phyloP scores from a whole-genome alignment of 2,329 filamentous ascomycete species.

The Fusarium irregulare region DNA sequence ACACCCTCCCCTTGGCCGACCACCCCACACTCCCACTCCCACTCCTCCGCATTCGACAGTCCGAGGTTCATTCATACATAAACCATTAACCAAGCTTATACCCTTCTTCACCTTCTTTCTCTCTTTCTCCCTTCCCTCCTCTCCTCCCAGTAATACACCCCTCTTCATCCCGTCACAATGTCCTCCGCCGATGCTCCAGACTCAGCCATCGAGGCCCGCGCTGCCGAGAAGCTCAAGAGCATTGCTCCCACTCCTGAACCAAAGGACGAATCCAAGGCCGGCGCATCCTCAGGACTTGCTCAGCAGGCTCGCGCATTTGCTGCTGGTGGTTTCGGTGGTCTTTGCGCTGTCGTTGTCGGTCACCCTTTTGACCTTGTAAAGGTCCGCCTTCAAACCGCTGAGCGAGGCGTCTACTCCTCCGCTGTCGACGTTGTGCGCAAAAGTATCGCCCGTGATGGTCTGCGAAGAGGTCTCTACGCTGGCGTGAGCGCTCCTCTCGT shows the following conservation, averaged over 20 bases:
- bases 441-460: constrained; percentile 86
- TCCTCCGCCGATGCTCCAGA: constrained; percentile 43
- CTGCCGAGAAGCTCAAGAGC: constrained; percentile 59
- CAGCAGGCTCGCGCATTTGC: constrained; percentile 80
- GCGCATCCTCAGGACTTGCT: constrained; percentile 52
- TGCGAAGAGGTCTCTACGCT: constrained; percentile 87
- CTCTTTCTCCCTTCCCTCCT: background rate
- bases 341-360: constrained; percentile 93
- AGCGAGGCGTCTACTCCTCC: constrained; percentile 89
- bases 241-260: constrained; percentile 58
- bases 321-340: constrained; percentile 90
- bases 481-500: constrained; percentile 94
- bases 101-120: constrained; percentile 1
- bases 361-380: constrained; percentile 99
- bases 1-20: constrained; percentile 43
- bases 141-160: background rate
- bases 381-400: constrained; percentile 94
- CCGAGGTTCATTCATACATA: constrained; percentile 28
- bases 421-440: constrained; percentile 93
- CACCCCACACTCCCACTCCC: constrained; percentile 36
- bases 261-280: constrained; percentile 55
- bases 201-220: constrained; percentile 45
- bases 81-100: constrained; percentile 4
- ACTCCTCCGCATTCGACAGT: constrained; percentile 37
- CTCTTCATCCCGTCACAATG: constrained; percentile 33